Conservation (phyloP, 2,329 filamentous ascomycete species). For the Thermothelomyces thermophilus region DNA sequence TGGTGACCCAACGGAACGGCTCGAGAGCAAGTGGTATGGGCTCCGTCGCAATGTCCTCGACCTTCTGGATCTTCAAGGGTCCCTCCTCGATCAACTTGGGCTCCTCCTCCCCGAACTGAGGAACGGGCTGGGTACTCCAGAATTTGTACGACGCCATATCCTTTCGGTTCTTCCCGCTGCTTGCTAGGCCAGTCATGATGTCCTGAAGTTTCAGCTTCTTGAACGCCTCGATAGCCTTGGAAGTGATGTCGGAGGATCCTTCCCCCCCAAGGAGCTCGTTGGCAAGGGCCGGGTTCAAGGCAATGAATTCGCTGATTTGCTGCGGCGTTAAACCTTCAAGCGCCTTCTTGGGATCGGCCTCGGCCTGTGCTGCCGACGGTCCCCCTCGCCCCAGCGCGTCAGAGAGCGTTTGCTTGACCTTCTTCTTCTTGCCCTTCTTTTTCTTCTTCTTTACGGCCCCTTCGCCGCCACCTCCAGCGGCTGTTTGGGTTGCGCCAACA, state of each 20-base stretch:
- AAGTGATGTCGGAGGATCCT: conserved; percentile 26
- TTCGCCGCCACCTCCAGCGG: conserved; percentile 23
- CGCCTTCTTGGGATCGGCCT: conserved; percentile 43
- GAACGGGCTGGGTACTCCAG: conserved; percentile 96
- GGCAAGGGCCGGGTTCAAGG: conserved; percentile 65
- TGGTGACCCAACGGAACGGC: conserved; percentile 89
- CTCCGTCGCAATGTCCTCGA: conserved; percentile 71
- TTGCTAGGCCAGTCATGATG: conserved; percentile 67
- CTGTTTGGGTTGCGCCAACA: conserved; percentile 33
- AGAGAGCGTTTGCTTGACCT: conserved; percentile 44
- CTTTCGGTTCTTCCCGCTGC: conserved; percentile 82
- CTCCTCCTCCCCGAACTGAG: conserved; percentile 62
- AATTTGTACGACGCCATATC: conserved; percentile 98
- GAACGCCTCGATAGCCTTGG: conserved; percentile 45
- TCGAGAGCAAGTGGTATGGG: conserved; percentile 63
- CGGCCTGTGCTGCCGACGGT: conserved; percentile 23
- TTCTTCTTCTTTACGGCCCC: conserved; percentile 51
- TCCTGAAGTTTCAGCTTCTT: conserved; percentile 62
- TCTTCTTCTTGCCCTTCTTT: conserved; percentile 60
- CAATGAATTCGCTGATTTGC: conserved; percentile 59
- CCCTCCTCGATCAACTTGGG: conserved; percentile 61
- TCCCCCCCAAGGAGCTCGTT: conserved; percentile 42
- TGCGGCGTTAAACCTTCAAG: conserved; percentile 48
- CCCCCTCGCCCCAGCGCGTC: conserved; percentile 27
- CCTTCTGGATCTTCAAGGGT: conserved; percentile 72